Evolutionary conservation across 2,329 filamentous ascomycete species (phyloP).

Genomic region (Fusarium sp.): DNA sequence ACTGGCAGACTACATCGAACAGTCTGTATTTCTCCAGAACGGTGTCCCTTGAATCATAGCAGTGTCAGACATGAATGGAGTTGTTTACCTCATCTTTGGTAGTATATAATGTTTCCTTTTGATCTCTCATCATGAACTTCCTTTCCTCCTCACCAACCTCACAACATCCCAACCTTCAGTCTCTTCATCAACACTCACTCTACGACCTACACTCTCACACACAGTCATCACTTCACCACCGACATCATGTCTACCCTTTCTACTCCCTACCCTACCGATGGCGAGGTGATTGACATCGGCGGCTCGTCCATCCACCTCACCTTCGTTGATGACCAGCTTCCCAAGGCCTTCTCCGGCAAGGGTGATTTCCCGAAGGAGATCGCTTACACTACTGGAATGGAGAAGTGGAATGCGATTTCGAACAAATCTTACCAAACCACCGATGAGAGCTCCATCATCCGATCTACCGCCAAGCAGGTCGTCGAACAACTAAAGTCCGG

Average conservation of each 20-base stretch:
- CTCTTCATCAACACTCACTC: neutral
- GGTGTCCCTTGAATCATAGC: accelerated
- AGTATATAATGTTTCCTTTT: neutral
- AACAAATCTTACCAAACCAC: constrained; percentile 41
- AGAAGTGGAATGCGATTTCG: constrained; percentile 31
- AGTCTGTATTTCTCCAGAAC: neutral
- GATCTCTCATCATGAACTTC: neutral
- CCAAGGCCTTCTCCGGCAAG: constrained; percentile 29
- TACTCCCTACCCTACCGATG: neutral
- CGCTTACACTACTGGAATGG: constrained; percentile 41
- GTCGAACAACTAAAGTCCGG: constrained; percentile 24
- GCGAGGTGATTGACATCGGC: constrained; percentile 39
- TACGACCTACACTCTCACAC: neutral
- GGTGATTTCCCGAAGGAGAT: constrained; percentile 47
- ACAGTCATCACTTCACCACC: neutral
- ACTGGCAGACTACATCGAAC: neutral
- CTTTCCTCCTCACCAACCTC: neutral
- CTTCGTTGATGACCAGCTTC: constrained; percentile 29
- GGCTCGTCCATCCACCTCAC: constrained; percentile 23
- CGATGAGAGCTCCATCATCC: constrained; percentile 39
- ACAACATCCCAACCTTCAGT: neutral
- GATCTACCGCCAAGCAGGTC: constrained; percentile 27
- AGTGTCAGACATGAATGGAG: accelerated
- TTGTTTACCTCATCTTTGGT: accelerated
- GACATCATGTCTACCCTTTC: constrained; percentile 2